phyloP scores from a whole-genome alignment of 2,329 filamentous ascomycete species.

The Arthroderma sp. region DNA sequence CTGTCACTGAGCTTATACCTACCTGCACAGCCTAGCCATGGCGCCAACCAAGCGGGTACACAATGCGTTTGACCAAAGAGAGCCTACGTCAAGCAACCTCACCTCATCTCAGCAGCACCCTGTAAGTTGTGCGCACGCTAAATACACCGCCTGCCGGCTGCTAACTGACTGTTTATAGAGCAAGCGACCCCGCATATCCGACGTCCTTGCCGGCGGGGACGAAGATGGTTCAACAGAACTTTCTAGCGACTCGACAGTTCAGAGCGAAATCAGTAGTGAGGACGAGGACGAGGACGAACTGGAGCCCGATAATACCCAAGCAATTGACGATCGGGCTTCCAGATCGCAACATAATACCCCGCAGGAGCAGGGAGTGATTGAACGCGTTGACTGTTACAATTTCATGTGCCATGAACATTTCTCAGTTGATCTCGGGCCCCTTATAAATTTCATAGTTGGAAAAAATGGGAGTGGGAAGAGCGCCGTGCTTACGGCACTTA shows the following conservation, averaged over 20 bases:
- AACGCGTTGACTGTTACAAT: constrained; percentile 74
- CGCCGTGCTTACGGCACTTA: constrained; percentile 83
- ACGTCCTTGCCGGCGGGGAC: constrained; percentile 12
- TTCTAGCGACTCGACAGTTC: constrained; percentile 3
- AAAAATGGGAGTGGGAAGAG: constrained; percentile 98
- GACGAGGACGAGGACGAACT: constrained; percentile 21
- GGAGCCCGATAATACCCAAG: constrained; percentile 53
- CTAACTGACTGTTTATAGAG: constrained; percentile 15
- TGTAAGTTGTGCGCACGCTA: too few relatives aligned
- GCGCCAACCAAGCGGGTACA: too few relatives aligned
- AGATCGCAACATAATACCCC: constrained; percentile 55
- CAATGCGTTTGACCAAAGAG: too few relatives aligned
- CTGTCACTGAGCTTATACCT: too few relatives aligned
- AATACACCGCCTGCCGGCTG: too few relatives aligned
- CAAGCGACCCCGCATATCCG: constrained; percentile 31
- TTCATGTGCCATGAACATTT: constrained; percentile 92
- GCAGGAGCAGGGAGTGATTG: constrained; percentile 74
- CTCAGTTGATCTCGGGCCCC: constrained; percentile 70
- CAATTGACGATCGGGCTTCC: constrained; percentile 39
- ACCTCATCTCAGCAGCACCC: too few relatives aligned
- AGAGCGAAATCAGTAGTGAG: constrained; percentile 5
- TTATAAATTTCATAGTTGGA: constrained; percentile 96
- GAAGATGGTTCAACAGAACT: constrained; percentile 16
- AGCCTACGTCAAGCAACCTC: too few relatives aligned
- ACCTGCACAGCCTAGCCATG: too few relatives aligned